Base-by-base conservation (phyloP, 106 monocot species). In the Apostasia shenzhenica region DNA sequence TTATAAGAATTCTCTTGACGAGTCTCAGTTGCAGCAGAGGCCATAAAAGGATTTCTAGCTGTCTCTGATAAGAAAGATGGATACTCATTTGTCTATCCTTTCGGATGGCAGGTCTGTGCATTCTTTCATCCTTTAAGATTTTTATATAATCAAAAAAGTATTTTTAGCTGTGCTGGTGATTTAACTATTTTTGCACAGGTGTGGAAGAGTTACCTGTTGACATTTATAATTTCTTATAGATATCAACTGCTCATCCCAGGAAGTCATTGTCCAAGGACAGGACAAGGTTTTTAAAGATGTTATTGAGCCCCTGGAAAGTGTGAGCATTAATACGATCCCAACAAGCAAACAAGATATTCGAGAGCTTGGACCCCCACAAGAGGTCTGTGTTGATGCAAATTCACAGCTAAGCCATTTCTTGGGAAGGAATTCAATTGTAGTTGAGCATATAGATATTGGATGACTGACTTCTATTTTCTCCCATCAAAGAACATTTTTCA, bases 261-360 rank as follows among this genome's bases (percentile, higher is more conserved):
- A 95, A 86, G 92, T 95, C 45, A 67, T 69, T 7, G 70, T 95
- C 64, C 80, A 89, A 83, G 92, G 95, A 5, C 86, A 91, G 85
- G 92, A 95, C 68, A 95, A 92, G 69, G 95, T 95, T 41, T 92
- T 84, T 67, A 92, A 95, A 86, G 95, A 95, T 86, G 88, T 95
- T 14, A 92, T 95, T 59, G 89, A 95, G 63, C 95, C 95, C 13
- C 69, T 95, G 59, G 95, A 95, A 80, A 95, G 88, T 81, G 92
- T 92, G 7, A 95, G 95, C 52, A 75, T 95, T 41, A 92, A 89
- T 70, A 55, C 86, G 75, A 69, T 92, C 57, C 41, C 84, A 41
- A 95, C 95, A 41, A 81, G 2, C 70, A 95, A 95, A 76, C 42
- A 92, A 75, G 86, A 91, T 67, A 61, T 95, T 44, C 48, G 72